Conservation (phyloP, 1,139 yeast species). For the Hansenula sp. region DNA sequence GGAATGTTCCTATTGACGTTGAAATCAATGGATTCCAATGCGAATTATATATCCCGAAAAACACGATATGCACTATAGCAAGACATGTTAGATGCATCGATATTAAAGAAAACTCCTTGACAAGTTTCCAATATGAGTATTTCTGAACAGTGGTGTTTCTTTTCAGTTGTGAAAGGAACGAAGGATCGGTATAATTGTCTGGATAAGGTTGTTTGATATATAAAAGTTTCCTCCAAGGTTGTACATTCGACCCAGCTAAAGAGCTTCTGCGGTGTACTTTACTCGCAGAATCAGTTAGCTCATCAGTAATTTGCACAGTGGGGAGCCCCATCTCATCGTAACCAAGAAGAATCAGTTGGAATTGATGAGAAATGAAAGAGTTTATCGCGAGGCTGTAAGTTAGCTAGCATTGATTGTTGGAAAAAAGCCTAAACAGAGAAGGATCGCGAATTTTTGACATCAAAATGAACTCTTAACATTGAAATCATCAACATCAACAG, state of each 20-base stretch:
- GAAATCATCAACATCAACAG: too few species aligned
- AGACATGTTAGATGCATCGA: conserved; percentile 63
- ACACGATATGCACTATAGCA: conserved; percentile 56
- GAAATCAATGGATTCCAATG: conserved; percentile 16
- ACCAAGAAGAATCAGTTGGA: too few species aligned
- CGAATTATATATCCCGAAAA: conserved; percentile 50
- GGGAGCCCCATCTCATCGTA: background rate
- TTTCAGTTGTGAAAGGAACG: conserved; percentile 75
- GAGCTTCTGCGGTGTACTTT: conserved; percentile 3
- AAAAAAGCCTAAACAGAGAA: too few species aligned
- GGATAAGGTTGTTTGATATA: conserved; percentile 87
- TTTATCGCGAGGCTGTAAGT: too few species aligned
- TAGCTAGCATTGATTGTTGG: too few species aligned
- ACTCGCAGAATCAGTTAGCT: background rate
- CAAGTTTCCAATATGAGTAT: conserved; percentile 60
- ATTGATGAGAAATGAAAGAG: too few species aligned
- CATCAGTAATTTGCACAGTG: background rate
- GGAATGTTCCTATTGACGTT: conserved; percentile 22
- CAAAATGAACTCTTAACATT: too few species aligned
- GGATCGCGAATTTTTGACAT: too few species aligned
- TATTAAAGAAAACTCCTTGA: conserved; percentile 66
- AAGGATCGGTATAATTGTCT: conserved; percentile 82
- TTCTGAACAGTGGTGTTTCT: conserved; percentile 72
- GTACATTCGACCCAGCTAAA: conserved; percentile 8
- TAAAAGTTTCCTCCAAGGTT: conserved; percentile 77